Conservation (phyloP, 768 basidiomycete genomes). For the Hygrocybe punicea region DNA sequence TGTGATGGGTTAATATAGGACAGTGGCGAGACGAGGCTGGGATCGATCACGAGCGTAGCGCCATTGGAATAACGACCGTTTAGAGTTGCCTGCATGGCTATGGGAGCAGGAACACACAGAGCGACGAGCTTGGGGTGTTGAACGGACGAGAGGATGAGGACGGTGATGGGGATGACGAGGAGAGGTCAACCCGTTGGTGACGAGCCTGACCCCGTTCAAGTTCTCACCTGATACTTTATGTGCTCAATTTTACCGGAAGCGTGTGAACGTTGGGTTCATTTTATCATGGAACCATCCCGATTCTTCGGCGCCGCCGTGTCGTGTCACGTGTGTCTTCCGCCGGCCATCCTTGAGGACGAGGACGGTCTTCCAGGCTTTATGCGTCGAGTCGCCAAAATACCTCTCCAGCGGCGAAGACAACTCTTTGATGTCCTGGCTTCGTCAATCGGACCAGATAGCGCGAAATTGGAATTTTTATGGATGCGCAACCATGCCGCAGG, state of each 20-base stretch:
- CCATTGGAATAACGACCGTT: slow-evolving; percentile 34
- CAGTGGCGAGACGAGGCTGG: slow-evolving; percentile 29
- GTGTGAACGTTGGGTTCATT: background rate
- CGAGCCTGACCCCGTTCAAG: background rate
- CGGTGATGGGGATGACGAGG: background rate
- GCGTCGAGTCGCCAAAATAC: background rate
- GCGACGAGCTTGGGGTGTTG: background rate
- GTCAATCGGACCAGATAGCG: slow-evolving; percentile 37
- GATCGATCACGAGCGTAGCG: slow-evolving; percentile 38
- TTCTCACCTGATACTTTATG: background rate
- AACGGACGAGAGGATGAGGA: background rate
- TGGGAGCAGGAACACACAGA: background rate
- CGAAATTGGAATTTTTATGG: slow-evolving; percentile 44
- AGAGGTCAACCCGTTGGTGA: background rate
- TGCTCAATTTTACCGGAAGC: slow-evolving; percentile 1
- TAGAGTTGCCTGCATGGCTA: slow-evolving; percentile 9
- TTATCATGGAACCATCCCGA: background rate
- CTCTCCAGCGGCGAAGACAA: background rate
- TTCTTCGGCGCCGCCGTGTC: background rate
- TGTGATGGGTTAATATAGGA: slow-evolving; percentile 44
- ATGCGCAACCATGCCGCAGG: slow-evolving; percentile 30
- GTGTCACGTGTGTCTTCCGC: too few species aligned
- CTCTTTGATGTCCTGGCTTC: slow-evolving; percentile 18
- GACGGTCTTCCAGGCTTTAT: background rate
- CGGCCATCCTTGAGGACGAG: background rate